These are phyloP conservation scores for Lablab purpureus DNA, from an alignment of 306 rosid genomes.

Conservation along the genomic window DNA sequence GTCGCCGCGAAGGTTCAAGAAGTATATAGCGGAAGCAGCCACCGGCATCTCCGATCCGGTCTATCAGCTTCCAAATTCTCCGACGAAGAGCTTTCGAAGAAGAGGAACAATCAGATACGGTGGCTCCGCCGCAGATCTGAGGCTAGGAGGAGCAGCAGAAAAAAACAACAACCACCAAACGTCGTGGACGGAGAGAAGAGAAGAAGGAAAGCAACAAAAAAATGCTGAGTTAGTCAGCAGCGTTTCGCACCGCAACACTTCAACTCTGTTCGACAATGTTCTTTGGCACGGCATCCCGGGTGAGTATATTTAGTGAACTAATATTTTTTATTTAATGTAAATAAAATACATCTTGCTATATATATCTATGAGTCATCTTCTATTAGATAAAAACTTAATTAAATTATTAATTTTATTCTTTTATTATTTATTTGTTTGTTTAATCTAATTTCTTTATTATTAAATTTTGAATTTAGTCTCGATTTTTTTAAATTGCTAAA, in stretches of 20 bases:
- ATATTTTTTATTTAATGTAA: neutral
- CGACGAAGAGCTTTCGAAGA: constrained; percentile 22
- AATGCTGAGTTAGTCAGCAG: constrained; percentile 39
- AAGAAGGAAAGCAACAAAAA: constrained; percentile 11
- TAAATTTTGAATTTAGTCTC: no score
- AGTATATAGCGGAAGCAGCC: constrained; percentile 91
- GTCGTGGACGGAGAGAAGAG: constrained; percentile 37
- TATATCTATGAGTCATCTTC: no score
- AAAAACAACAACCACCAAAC: neutral
- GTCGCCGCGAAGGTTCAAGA: constrained; percentile 93
- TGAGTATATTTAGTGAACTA: neutral
- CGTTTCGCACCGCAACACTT: neutral
- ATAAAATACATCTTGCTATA: no score
- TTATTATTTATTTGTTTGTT: no score
- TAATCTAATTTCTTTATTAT: no score
- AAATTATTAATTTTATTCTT: no score
- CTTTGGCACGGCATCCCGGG: constrained; percentile 35
- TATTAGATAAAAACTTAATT: no score
- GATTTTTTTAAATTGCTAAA: no score
- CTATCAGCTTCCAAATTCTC: constrained; percentile 45
- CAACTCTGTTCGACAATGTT: constrained; percentile 33
- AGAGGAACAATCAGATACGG: constrained; percentile 38
- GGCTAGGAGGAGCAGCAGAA: constrained; percentile 19
- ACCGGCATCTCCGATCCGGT: constrained; percentile 81
- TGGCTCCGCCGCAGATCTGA: constrained; percentile 47